Percentiles rank a stretch among this genome's conserved stretches.
Conservation (phyloP, 176 grass and related monocot genomes). For the Avena insularis region DNA sequence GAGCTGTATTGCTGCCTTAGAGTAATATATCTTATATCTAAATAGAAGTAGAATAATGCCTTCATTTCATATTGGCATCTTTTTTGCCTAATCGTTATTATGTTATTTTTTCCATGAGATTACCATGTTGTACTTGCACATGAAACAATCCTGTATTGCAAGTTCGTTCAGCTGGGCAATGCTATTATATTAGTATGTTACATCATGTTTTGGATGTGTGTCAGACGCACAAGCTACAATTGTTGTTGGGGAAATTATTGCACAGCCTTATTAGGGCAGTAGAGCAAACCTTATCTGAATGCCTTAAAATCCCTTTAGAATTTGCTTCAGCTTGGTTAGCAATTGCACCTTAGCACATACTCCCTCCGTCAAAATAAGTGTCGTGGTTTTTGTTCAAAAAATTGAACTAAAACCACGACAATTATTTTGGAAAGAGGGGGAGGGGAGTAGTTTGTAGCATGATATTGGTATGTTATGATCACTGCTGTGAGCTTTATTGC, state of each 20-base stretch:
- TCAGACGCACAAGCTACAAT: not conserved
- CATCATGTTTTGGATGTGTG: not conserved
- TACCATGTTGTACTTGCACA: not conserved
- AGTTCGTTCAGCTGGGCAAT: not conserved
- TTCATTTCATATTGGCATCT: not conserved
- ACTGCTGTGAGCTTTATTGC: not conserved
- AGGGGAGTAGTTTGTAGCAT: not conserved
- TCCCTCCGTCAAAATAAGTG: too few relatives aligned
- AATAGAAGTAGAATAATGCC: not conserved
- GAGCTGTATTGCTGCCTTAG: not conserved
- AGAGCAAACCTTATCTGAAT: not conserved
- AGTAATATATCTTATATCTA: not conserved
- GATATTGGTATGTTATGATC: not conserved
- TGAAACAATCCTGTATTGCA: not conserved
- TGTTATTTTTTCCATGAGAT: not conserved
- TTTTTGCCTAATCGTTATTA: not conserved
- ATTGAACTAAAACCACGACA: too few relatives aligned
- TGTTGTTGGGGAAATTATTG: not conserved
- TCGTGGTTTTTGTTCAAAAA: too few relatives aligned
- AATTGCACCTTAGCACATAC: not conserved
- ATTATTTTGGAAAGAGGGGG: too few relatives aligned
- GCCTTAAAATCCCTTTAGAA: not conserved
- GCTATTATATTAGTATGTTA: not conserved
- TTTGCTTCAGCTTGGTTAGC: not conserved
- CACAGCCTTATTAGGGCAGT: not conserved